Base-by-base conservation (phyloP, 1,284 basidiomycete genomes). In the Puccinia triticina region DNA sequence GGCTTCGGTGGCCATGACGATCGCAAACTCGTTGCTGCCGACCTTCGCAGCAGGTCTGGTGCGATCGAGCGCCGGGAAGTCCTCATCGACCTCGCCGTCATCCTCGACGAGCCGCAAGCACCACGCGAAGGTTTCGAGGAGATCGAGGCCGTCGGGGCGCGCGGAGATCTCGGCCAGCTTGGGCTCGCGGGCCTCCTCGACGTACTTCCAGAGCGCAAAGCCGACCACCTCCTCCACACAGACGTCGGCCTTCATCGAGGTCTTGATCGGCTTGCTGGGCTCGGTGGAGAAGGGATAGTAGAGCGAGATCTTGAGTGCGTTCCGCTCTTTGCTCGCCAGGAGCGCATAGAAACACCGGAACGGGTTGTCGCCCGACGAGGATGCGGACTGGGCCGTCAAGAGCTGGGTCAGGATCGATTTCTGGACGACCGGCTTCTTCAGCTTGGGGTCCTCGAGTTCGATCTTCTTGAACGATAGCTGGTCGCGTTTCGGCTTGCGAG, bases 51-150 rank as follows among this genome's bases (percentile, higher is more conserved):
- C 92, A 85, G 92, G 92, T 8, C 93, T 91, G 73, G 91, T 92
- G 50, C 96, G 90, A 86, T 98, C 97, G 16, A 97, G 92, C 1
- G 96, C 95, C 95, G 97, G 96, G 86, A 96, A 99, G 87, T 99
- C 97, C 86, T 98, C 96, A 86, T 99, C 97, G 0, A 98, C 95
- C 87, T 98, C 95, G 23, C 97, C 97, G 87, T 98, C 95, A 76
- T 96, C 94, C 86, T 99, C 96, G 11, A 96, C 94, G 82, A 99
- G 95, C 83, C 95, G 89, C 87, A 99, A 87, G n/a, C 94, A 92
- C 96, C 96, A 99, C 0, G 94, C 95, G 0, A 93, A 89, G 0
- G 94, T 93, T 61, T 91, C 92, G 78, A 94, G 88, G 84, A 88
- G 89, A 7, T 89, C 89, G n/a, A 88, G 88, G 86, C 90, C 89